A percentile compares a stretch with the other conserved stretches of the same genome.
These are phyloP conservation scores for Fragaria iinumae DNA, from an alignment of 306 rosid species.

Conservation along the genomic window DNA sequence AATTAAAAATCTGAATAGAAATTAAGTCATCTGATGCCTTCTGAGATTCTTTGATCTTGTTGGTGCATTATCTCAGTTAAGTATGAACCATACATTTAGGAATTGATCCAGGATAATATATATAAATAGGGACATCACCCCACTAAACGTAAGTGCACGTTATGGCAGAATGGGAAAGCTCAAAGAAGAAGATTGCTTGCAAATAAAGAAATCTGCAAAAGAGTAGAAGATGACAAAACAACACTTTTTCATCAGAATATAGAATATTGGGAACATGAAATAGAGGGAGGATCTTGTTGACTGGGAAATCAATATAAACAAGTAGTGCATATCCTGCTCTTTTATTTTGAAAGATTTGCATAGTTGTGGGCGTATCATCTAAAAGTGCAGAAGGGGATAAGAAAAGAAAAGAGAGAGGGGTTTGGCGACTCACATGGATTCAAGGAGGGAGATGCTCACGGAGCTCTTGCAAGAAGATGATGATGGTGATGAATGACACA, in stretches of 20 bases:
- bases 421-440: background rate
- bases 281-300: background rate
- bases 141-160: background rate
- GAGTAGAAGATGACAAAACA: background rate
- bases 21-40: background rate
- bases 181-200: background rate
- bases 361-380: background rate
- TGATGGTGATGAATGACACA: background rate
- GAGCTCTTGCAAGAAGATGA: background rate
- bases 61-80: background rate
- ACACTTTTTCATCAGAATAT: background rate
- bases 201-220: constrained; percentile 1
- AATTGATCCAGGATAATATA: background rate
- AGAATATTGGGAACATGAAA: too few relatives aligned
- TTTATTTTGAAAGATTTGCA: background rate
- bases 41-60: background rate
- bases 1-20: too few relatives aligned
- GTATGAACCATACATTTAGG: background rate
- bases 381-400: background rate
- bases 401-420: background rate
- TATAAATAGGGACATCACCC: background rate
- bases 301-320: background rate
- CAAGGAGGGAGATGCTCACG: background rate
- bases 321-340: background rate
- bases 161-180: background rate